These are phyloP conservation scores for Cystofilobasidium macerans DNA, from an alignment of 768 basidiomycete genomes.

Conservation along the genomic window DNA sequence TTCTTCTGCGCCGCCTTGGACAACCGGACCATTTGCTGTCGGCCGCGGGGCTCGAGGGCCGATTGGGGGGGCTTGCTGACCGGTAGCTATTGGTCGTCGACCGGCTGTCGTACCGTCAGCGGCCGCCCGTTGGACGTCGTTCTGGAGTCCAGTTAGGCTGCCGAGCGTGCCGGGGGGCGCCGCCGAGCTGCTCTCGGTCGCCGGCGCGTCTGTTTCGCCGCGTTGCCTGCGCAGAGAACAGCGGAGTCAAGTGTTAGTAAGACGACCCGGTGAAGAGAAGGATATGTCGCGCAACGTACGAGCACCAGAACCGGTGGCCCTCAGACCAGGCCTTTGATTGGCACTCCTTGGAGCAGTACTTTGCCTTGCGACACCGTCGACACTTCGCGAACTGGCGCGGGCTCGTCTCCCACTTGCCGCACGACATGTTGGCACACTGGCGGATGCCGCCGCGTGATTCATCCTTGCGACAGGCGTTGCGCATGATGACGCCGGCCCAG, in stretches of 20 bases:
- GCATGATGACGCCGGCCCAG: slow-evolving; percentile 99
- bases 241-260: not conserved
- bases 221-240: slow-evolving; percentile 10
- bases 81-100: not conserved
- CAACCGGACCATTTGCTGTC: not conserved
- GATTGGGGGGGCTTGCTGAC: not conserved
- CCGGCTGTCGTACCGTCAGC: not conserved
- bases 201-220: slow-evolving; percentile 14
- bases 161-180: slow-evolving; percentile 2
- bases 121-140: not conserved
- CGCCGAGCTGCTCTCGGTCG: not conserved
- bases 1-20: not conserved
- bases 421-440: slow-evolving; percentile 97
- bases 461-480: slow-evolving; percentile 97
- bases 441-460: slow-evolving; percentile 82
- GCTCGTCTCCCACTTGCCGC: slow-evolving; percentile 84
- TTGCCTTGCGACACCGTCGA: slow-evolving; percentile 86
- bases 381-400: slow-evolving; percentile 97
- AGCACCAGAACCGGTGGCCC: slow-evolving; percentile 58
- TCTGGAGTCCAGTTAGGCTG: not conserved
- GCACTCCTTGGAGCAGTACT: slow-evolving; percentile 96
- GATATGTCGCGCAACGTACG: slow-evolving; percentile 3
- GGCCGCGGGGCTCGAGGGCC: not conserved
- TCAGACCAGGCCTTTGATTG: slow-evolving; percentile 94
- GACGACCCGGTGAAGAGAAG: not conserved